Percentiles rank a stretch among this genome's conserved stretches.
Conservation (phyloP, 2,329 filamentous ascomycete species). For the Fusarium liriodendri region DNA sequence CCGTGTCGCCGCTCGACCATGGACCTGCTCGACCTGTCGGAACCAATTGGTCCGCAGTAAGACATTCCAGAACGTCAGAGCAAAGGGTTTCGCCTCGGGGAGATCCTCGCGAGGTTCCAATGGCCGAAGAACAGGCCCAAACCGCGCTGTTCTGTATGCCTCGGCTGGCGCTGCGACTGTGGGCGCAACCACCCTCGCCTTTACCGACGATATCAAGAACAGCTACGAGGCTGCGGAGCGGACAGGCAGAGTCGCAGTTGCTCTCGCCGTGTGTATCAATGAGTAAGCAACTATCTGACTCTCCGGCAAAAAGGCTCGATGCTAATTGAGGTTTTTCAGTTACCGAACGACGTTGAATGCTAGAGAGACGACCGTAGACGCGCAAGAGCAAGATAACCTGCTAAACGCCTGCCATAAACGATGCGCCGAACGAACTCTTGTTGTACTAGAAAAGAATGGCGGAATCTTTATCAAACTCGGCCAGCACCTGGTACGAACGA, state of each 20-base stretch:
- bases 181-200: conserved; percentile 62
- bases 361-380: conserved; percentile 70
- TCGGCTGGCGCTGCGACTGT: conserved; percentile 63
- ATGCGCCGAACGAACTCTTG: conserved; percentile 88
- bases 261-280: conserved; percentile 85
- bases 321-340: conserved; percentile 57
- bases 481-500: conserved; percentile 78
- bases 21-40: conserved; percentile 61
- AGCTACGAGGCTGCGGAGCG: conserved; percentile 80
- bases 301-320: background rate
- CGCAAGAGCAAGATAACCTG: conserved; percentile 72
- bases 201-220: conserved; percentile 79
- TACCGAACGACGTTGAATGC: conserved; percentile 87
- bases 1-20: conserved; percentile 53
- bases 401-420: conserved; percentile 89
- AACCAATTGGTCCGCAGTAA: conserved; percentile 51
- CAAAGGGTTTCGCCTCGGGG: conserved; percentile 47
- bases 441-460: conserved; percentile 92
- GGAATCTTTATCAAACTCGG: conserved; percentile 99
- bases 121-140: conserved; percentile 39
- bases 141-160: conserved; percentile 57
- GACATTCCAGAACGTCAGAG: conserved; percentile 39
- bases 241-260: conserved; percentile 80
- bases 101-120: conserved; percentile 37
- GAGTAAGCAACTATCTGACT: conserved; percentile 69